Conservation (phyloP, 2,329 filamentous ascomycete species). For the Sporothrix brunneoviolacea region DNA sequence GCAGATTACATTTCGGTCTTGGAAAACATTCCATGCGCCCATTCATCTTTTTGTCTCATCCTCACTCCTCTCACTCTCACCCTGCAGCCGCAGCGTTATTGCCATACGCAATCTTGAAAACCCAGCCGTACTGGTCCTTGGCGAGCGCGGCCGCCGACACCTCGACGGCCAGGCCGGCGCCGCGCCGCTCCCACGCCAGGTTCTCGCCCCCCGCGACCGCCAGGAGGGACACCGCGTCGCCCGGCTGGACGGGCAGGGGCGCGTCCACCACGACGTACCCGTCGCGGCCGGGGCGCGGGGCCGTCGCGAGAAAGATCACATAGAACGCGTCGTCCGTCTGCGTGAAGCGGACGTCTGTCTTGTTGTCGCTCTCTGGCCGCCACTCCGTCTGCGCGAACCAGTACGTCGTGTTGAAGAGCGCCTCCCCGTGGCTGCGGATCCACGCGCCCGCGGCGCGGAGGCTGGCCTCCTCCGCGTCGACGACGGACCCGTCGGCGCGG, state of each 20-base stretch:
- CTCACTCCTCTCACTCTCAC: background rate
- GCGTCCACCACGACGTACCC: slow-evolving; percentile 25
- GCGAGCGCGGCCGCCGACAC: slow-evolving; percentile 25
- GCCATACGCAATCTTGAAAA: slow-evolving; percentile 31
- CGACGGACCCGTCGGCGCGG: slow-evolving; percentile 46
- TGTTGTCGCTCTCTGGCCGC: slow-evolving; percentile 2
- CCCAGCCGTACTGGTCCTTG: slow-evolving; percentile 33
- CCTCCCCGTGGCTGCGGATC: slow-evolving; percentile 38
- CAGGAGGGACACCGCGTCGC: slow-evolving; percentile 38
- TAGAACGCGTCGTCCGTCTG: slow-evolving; percentile 41
- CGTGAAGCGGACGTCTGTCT: slow-evolving; percentile 40
- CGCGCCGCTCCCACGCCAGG: slow-evolving; percentile 19
- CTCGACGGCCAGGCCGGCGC: background rate
- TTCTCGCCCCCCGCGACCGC: slow-evolving; percentile 18
- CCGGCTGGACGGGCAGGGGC: slow-evolving; percentile 35
- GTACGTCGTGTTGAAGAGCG: slow-evolving; percentile 50
- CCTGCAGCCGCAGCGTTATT: background rate
- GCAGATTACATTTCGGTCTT: background rate
- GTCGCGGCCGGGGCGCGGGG: slow-evolving; percentile 21
- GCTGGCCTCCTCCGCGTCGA: slow-evolving; percentile 39
- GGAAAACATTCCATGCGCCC: too few species aligned
- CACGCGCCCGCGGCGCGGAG: slow-evolving; percentile 40
- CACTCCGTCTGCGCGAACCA: slow-evolving; percentile 34
- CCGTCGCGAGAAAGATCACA: slow-evolving; percentile 29
- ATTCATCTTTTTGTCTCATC: background rate